Conservation (phyloP, 148 eudicot species). For the Spergularia bocconei region DNA sequence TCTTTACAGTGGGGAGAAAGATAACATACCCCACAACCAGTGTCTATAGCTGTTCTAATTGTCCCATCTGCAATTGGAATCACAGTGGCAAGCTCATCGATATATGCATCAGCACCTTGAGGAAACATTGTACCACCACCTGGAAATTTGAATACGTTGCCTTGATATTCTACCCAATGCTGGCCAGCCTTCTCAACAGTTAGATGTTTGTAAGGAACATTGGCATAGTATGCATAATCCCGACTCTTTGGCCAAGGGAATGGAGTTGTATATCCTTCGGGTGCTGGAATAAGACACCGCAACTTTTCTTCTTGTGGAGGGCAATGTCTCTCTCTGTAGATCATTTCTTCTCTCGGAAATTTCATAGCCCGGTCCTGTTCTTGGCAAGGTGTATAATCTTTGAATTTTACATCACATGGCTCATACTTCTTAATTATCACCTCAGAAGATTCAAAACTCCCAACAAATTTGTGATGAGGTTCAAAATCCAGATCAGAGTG, state of each 20-base stretch:
- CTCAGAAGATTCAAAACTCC: slow-evolving; percentile 37
- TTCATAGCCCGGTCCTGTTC: slow-evolving; percentile 83
- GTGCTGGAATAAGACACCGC: slow-evolving; percentile 82
- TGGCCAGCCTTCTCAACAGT: slow-evolving; percentile 79
- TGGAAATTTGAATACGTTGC: slow-evolving; percentile 77
- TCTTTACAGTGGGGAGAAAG: neutral
- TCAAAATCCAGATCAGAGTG: slow-evolving; percentile 45
- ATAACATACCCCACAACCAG: slow-evolving; percentile 77
- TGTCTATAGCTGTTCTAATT: slow-evolving; percentile 71
- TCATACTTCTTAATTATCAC: slow-evolving; percentile 47
- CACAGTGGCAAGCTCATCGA: slow-evolving; percentile 78
- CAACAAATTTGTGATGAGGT: slow-evolving; percentile 47
- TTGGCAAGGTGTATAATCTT: slow-evolving; percentile 85
- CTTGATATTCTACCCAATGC: slow-evolving; percentile 79
- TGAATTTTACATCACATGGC: slow-evolving; percentile 50
- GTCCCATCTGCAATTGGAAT: slow-evolving; percentile 74
- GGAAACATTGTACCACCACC: slow-evolving; percentile 95
- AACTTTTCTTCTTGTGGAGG: slow-evolving; percentile 64
- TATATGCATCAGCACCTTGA: slow-evolving; percentile 87
- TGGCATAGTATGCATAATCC: slow-evolving; percentile 78
- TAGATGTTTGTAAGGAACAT: slow-evolving; percentile 78
- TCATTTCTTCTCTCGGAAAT: slow-evolving; percentile 77
- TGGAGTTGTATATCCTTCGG: slow-evolving; percentile 71
- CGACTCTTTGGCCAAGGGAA: slow-evolving; percentile 87
- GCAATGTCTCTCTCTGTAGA: slow-evolving; percentile 82